Base-by-base conservation (phyloP, 768 basidiomycete genomes). In the Cantharellus anzutake region DNA sequence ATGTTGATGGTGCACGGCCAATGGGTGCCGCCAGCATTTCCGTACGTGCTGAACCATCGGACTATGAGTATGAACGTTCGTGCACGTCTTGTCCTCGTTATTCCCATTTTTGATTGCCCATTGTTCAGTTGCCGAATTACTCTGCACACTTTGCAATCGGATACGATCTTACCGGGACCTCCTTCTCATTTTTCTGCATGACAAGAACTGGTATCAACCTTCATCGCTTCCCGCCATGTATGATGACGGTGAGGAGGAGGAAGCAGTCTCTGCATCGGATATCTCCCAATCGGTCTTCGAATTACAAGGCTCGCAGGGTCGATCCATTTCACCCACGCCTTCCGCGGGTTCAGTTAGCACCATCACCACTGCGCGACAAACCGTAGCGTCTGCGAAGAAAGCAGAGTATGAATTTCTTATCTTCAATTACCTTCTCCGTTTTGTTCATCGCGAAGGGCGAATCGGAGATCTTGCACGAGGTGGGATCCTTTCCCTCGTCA, bases 151-250 rank as follows among this genome's bases (percentile, higher is more conserved):
- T 41, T 94, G 92, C 75, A 91, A 86, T 66, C 80, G 91, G 51
- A 96, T 98, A 67, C 78, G 88, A 60, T 86, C 86, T 39, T 82
- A 84, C 67, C 81, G 88, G 42, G 88, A 92, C 65, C 75, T 98
- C 2, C 80, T 98, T 42, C 86, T 96, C 79, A 94, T 98, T 63
- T 97, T 97, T 74, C 94, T 98, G 69, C 90, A 93, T 66, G 91
- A 94, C 68, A 92, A 87, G 66, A 82, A 87, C 64, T 88, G 87
- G 82, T 84, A 82, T 67, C 81, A 75, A 5, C 82, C 83, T 3
- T 83, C 87, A 62, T 82, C 84, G 5, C 67, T 87, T 50, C 7
- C 51, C 4, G 42, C 86, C 84, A 63, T 72, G 39, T 50, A 80
- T 0, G 83, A 86, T 63, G 80, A 79, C 67, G 81, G 82, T 42